Evolutionary conservation across 176 grass and related monocot genomes (phyloP), one percentile per base, ranked within the genome.

Genomic region (Paspalum notatum): DNA sequence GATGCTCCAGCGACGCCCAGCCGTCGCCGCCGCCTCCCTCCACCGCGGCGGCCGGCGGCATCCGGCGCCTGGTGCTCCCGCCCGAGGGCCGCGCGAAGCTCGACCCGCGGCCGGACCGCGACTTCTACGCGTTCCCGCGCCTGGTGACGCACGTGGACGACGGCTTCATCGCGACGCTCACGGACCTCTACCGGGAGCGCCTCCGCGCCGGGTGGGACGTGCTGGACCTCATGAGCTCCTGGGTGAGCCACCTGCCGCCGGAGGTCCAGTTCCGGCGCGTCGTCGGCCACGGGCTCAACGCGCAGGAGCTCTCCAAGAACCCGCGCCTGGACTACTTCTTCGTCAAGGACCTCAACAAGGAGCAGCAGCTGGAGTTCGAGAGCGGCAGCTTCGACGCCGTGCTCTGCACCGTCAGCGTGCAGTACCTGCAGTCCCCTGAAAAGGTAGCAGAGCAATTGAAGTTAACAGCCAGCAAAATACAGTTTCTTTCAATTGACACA

Each of bases 171-270:
- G 83, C 83, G 9, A 32, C 94, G 57, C 89, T 97, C 26, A 90
- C 91, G 4, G 94, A 61, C 46, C 72, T 97, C 13, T 97, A 92
- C 85, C 80, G 89, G 42, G 91, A 97, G 52, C 79, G 80, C 1
- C 51, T 97, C 62, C 52, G 13, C 3, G 47, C 83, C 37, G 89
- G 87, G 3, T 88, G 63, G 69, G 89, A 90, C 72, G 73, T 97
- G 85, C 82, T 97, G 12, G 91, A 97, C 85, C 85, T 97, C 66
- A 97, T 94, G 94, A 97, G 94, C 83, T 97, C 94, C 49, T 97
- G 94, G 94, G 91, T 97, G 12, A 97, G 94, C 78, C 94, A 97
- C 85, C 86, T 97, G 62, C 94, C 91, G 40, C 76, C 79, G 18
- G 94, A 97, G 71, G 18, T 85, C 11, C 9, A 4, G 51, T 75